Evolutionary conservation across 495 filamentous ascomycete genomes (phyloP).

Genomic region (Sabuloglossum arenarium): DNA sequence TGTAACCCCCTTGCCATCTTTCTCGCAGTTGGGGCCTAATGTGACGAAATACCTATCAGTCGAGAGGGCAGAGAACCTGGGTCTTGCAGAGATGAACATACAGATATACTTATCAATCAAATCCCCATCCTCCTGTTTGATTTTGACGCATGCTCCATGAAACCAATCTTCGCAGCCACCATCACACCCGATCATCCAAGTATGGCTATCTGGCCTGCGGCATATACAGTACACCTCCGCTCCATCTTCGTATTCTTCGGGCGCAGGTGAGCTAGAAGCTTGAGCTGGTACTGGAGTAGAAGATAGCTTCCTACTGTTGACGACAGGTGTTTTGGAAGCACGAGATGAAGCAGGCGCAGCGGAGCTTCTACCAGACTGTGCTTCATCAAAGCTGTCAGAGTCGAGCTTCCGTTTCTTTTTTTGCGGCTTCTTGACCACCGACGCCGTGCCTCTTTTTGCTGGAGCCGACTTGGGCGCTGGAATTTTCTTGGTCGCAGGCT

Average conservation of each 20-base stretch:
- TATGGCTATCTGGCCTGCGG: slow-evolving; percentile 47
- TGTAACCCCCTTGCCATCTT: slow-evolving; percentile 30
- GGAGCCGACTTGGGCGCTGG: slow-evolving; percentile 1
- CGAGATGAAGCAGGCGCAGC: neutral
- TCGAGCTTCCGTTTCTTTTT: neutral
- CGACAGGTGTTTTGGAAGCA: neutral
- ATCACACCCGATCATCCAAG: slow-evolving; percentile 59
- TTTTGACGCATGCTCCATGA: slow-evolving; percentile 45
- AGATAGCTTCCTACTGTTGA: neutral
- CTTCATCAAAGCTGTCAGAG: neutral
- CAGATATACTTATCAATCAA: slow-evolving; percentile 54
- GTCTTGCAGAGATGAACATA: slow-evolving; percentile 13
- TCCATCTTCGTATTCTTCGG: slow-evolving; percentile 18
- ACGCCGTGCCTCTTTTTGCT: slow-evolving; percentile 2
- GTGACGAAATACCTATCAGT: neutral
- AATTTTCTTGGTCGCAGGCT: neutral
- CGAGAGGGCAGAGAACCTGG: slow-evolving; percentile 5
- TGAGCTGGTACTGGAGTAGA: neutral
- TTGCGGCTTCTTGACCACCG: neutral
- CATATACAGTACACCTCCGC: slow-evolving; percentile 47
- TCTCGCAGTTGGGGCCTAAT: slow-evolving; percentile 36
- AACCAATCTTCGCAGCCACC: slow-evolving; percentile 58
- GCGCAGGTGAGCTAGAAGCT: neutral
- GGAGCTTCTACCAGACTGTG: slow-evolving; percentile 1
- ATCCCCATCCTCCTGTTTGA: slow-evolving; percentile 36